Conservation (phyloP, 2,329 filamentous ascomycete genomes). For the Aspergillus glaucus region DNA sequence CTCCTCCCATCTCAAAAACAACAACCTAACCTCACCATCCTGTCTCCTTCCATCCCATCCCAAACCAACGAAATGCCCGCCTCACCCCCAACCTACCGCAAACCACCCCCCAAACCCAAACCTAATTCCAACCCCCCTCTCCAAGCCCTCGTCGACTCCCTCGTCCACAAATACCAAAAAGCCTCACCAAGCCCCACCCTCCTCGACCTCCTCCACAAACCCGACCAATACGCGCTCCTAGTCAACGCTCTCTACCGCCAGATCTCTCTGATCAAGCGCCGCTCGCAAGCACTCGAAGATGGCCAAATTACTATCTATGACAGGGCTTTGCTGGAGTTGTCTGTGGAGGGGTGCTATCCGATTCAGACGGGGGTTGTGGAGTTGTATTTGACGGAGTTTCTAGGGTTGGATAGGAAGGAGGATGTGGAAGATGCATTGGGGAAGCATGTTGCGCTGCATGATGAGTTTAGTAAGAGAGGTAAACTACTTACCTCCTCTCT, state of each 20-base stretch:
- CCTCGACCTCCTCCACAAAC: slow-evolving; percentile 22
- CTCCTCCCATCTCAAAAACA: neutral
- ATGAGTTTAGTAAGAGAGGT: slow-evolving; percentile 12
- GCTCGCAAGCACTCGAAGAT: slow-evolving; percentile 29
- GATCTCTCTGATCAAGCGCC: slow-evolving; percentile 27
- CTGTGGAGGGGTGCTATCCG: slow-evolving; percentile 24
- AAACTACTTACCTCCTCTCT: neutral
- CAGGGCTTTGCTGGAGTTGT: slow-evolving; percentile 31
- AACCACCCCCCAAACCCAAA: no score
- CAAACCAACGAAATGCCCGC: neutral
- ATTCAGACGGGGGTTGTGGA: slow-evolving; percentile 28
- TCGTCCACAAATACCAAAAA: slow-evolving; percentile 24
- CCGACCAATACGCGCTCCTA: slow-evolving; percentile 20
- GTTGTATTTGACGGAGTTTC: slow-evolving; percentile 33
- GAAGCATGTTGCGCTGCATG: slow-evolving; percentile 22
- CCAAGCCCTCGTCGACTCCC: slow-evolving; percentile 11
- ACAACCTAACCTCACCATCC: neutral
- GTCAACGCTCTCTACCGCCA: slow-evolving; percentile 30
- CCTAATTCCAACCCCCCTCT: neutral
- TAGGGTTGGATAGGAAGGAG: slow-evolving; percentile 22
- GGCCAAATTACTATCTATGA: slow-evolving; percentile 37
- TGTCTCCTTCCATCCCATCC: neutral
- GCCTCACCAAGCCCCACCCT: slow-evolving; percentile 22
- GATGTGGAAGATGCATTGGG: slow-evolving; percentile 20
- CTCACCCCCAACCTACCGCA: neutral